Percentiles rank a stretch among this genome's conserved stretches.
Conservation (phyloP, 768 basidiomycete species). For the Trametes elegans region DNA sequence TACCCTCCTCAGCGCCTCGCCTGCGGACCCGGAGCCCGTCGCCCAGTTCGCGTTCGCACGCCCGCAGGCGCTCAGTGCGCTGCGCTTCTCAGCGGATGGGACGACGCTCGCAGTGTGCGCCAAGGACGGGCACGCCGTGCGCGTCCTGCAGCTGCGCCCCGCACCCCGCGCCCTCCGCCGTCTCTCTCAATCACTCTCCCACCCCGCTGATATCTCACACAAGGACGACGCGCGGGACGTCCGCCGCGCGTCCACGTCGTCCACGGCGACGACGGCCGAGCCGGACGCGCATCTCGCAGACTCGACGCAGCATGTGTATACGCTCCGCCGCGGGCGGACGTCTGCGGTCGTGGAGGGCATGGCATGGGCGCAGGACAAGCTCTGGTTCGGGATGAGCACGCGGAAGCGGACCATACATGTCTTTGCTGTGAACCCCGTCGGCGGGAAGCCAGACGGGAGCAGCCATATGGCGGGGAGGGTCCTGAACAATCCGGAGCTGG, state of each 20-base stretch:
- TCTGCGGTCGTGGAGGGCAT: conserved; percentile 58
- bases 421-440: conserved; percentile 76
- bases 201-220: neutral
- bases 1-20: conserved; percentile 27
- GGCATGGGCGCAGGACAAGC: conserved; percentile 53
- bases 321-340: conserved; percentile 70
- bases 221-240: neutral
- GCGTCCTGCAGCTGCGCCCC: conserved; percentile 45
- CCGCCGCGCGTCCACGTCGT: neutral
- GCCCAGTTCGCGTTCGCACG: conserved; percentile 49
- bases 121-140: conserved; percentile 53
- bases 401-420: conserved; percentile 64
- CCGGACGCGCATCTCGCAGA: conserved; percentile 9
- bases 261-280: neutral
- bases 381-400: conserved; percentile 72
- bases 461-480: conserved; percentile 63
- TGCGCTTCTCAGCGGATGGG: conserved; percentile 55
- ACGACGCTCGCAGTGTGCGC: conserved; percentile 48
- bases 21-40: conserved; percentile 31
- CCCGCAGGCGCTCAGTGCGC: conserved; percentile 44
- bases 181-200: neutral
- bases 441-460: conserved; percentile 59
- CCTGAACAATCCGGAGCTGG: conserved; percentile 50
- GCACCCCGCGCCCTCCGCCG: conserved; percentile 21
- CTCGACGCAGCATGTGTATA: conserved; percentile 58